phyloP scores from a whole-genome alignment of 2,329 filamentous ascomycete genomes.

The Sporothrix inflata region DNA sequence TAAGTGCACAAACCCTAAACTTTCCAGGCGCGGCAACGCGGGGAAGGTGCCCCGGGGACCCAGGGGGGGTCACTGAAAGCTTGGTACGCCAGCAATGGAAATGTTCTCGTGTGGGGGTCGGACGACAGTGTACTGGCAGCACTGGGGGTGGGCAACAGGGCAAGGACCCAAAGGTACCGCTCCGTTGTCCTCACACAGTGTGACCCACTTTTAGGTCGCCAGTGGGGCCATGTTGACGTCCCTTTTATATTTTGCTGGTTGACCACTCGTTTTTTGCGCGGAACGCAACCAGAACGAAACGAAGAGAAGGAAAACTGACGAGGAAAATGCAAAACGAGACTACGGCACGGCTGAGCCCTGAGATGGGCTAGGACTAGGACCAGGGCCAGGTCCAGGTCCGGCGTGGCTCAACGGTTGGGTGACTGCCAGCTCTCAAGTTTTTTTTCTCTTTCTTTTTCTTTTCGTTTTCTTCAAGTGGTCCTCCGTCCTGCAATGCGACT shows the following conservation, averaged over 20 bases:
- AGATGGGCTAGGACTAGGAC: not conserved
- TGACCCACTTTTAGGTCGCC: not conserved
- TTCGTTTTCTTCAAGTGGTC: not conserved
- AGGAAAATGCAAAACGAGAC: not conserved
- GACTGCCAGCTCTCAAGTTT: not conserved
- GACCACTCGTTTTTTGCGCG: not conserved
- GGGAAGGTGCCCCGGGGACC: not conserved
- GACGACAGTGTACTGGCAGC: not conserved
- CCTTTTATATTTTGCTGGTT: constrained; percentile 8
- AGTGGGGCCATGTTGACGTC: not conserved
- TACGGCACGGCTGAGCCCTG: not conserved
- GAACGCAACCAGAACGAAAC: not conserved
- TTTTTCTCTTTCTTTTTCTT: no score
- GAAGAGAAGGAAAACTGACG: not conserved
- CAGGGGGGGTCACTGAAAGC: not conserved
- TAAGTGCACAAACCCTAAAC: not conserved
- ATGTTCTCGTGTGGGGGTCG: not conserved
- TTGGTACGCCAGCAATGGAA: not conserved
- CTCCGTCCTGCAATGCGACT: constrained; percentile 1
- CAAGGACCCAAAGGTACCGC: not conserved
- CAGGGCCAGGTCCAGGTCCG: not conserved
- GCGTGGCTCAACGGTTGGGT: no score
- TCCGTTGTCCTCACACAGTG: constrained; percentile 6
- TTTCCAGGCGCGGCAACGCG: not conserved
- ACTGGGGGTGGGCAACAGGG: not conserved